These are phyloP conservation scores for Arthonia radiata DNA, from an alignment of 495 filamentous ascomycete genomes.

Conservation along the genomic window DNA sequence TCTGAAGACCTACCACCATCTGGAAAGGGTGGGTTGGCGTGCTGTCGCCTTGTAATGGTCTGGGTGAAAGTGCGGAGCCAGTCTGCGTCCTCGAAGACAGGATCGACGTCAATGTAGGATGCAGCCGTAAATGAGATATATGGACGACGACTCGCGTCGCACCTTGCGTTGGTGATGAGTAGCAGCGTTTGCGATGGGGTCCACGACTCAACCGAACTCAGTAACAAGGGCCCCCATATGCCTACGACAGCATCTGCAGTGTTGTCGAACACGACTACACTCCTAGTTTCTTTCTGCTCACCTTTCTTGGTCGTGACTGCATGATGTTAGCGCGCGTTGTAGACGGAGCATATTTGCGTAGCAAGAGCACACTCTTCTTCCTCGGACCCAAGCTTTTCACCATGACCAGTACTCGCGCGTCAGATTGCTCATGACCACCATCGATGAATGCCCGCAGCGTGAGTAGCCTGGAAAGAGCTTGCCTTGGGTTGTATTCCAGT, in stretches of 20 bases:
- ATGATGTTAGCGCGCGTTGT: neutral
- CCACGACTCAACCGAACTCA: conserved; percentile 24
- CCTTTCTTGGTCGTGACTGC: conserved; percentile 23
- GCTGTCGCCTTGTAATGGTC: conserved; percentile 25
- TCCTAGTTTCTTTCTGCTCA: conserved; percentile 18
- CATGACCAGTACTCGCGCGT: conserved; percentile 26
- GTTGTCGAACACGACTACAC: conserved; percentile 34
- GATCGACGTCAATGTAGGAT: conserved; percentile 33
- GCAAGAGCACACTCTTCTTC: conserved; percentile 12
- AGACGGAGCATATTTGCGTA: neutral
- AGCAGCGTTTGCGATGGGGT: conserved; percentile 27
- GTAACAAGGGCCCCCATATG: conserved; percentile 27
- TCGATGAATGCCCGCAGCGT: conserved; percentile 27
- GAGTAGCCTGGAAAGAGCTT: conserved; percentile 23
- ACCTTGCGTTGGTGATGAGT: conserved; percentile 26
- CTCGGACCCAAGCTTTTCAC: conserved; percentile 28
- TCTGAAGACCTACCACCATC: conserved; percentile 14
- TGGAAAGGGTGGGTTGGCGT: conserved; percentile 26
- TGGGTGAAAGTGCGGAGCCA: conserved; percentile 29
- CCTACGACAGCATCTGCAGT: conserved; percentile 26
- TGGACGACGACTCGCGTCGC: conserved; percentile 9
- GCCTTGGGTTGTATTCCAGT: conserved; percentile 14
- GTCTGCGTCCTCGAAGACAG: conserved; percentile 26
- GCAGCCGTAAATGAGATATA: conserved; percentile 18
- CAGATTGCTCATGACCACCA: conserved; percentile 23